Evolutionary conservation across 352 stramenopile species (phyloP), one percentile per base, ranked within the genome.

Genomic region (Peronospora destructor): DNA sequence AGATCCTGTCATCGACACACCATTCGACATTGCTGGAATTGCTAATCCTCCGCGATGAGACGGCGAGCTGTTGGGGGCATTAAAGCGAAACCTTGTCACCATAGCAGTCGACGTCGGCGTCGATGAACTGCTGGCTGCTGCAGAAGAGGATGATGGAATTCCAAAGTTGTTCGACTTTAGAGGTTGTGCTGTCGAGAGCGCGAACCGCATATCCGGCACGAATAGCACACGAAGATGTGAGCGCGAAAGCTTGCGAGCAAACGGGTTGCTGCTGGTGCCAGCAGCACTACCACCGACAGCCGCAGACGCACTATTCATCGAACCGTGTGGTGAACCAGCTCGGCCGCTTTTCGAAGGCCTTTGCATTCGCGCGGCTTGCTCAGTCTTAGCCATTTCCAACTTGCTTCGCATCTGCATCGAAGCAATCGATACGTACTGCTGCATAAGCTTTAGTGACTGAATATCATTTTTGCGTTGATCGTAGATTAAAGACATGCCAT

Each of bases 341-440:
- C 71, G 60, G 6, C 76, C 71, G 26, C 49, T 63, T 45, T 68
- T 73, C 8, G 50, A 50, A 36, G 67, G 59, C 1, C 66, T 63
- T 57, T 87, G 73, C 67, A 91, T 84, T 23, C 77, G 64, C 4
- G 73, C 77, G 17, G 64, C 67, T 60, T 94, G 84, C 52, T 94
- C 84, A 0, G 75, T 87, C 25, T 89, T 77, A 7, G 77, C 74
- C 30, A 92, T 65, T 56, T 94, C 73, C 56, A 94, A 76, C 47
- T 92, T 94, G 45, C 73, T 91, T n/a, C 75, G 71, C 84, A 94
- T 92, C 49, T 94, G 84, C 69, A 86, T 90, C 32, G 84, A 94
- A 3, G 84, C 84, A 47, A 91, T 88, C 7, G 69, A 75, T 9
- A 94, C 81, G 44, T 94, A 94, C 53, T 94, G 71, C 43, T 91